A percentile compares a stretch with the other conserved stretches of the same genome.
Conservation (phyloP, 1,139 yeast genomes). For the Hansenula lynferdii region DNA sequence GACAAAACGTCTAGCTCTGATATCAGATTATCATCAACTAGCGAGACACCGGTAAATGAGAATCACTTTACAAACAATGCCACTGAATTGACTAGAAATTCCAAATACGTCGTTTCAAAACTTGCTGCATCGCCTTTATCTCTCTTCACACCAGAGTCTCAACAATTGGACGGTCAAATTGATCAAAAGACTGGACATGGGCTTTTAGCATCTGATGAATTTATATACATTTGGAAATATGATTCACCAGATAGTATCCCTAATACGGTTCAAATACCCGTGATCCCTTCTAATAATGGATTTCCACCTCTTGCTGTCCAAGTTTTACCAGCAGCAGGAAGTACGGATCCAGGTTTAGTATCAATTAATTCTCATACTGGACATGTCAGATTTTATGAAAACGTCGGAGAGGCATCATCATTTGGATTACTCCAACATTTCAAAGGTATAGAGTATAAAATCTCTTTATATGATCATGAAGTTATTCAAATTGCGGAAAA, state of each 20-base stretch:
- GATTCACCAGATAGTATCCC: conserved; percentile 57
- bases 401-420: conserved; percentile 64
- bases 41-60: conserved; percentile 2
- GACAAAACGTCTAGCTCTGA: conserved; percentile 1
- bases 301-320: conserved; percentile 55
- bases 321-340: conserved; percentile 60
- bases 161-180: conserved; percentile 40
- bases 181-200: conserved; percentile 54
- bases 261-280: conserved; percentile 33
- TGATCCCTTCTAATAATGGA: conserved; percentile 23
- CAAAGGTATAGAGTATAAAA: conserved; percentile 31
- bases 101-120: conserved; percentile 53
- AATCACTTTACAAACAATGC: conserved; percentile 19
- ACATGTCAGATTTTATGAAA: conserved; percentile 54
- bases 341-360: conserved; percentile 65
- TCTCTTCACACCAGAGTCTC: conserved; percentile 6
- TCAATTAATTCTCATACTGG: conserved; percentile 56
- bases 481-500: conserved; percentile 51
- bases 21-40: conserved; percentile 5
- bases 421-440: conserved; percentile 48
- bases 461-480: conserved; percentile 46
- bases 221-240: conserved; percentile 69
- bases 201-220: conserved; percentile 43
- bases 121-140: conserved; percentile 53
- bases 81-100: conserved; percentile 54